These are phyloP conservation scores for Nakaseomyces bracarensis DNA, from an alignment of 1,139 yeast species.

Conservation along the genomic window DNA sequence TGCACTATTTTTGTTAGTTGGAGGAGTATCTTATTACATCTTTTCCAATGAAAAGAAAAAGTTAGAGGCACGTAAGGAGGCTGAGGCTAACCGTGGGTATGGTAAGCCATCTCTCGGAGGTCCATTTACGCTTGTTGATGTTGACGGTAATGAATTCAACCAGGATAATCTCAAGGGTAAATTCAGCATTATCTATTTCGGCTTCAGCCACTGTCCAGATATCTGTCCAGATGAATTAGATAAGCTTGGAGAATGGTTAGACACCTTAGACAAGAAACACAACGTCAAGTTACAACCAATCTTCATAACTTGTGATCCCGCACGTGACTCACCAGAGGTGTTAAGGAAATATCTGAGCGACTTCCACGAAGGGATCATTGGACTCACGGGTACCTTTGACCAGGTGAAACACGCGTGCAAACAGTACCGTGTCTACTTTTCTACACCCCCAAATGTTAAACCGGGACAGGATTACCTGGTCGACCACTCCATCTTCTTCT, in stretches of 20 bases:
- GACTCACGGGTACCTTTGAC: conserved; percentile 86
- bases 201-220: conserved; percentile 97
- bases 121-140: conserved; percentile 64
- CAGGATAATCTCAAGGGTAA: conserved; percentile 67
- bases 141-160: conserved; percentile 65
- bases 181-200: conserved; percentile 84
- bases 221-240: conserved; percentile 98
- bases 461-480: conserved; percentile 96
- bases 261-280: conserved; percentile 48
- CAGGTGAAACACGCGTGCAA: conserved; percentile 79
- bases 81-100: conserved; percentile 75
- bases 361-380: conserved; percentile 83
- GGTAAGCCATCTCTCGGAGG: conserved; percentile 96
- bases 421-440: conserved; percentile 85
- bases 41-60: conserved; percentile 63
- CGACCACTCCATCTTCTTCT: conserved; percentile 94
- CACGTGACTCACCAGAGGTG: conserved; percentile 83
- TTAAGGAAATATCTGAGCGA: conserved; percentile 71
- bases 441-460: conserved; percentile 88
- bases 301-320: conserved; percentile 95
- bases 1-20: conserved; percentile 52
- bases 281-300: conserved; percentile 66
- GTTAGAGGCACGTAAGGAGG: conserved; percentile 63
- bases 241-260: conserved; percentile 75
- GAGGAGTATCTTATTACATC: conserved; percentile 59